Base-by-base conservation (phyloP, 176 grass and related monocot species). In the Carex littledalei region DNA sequence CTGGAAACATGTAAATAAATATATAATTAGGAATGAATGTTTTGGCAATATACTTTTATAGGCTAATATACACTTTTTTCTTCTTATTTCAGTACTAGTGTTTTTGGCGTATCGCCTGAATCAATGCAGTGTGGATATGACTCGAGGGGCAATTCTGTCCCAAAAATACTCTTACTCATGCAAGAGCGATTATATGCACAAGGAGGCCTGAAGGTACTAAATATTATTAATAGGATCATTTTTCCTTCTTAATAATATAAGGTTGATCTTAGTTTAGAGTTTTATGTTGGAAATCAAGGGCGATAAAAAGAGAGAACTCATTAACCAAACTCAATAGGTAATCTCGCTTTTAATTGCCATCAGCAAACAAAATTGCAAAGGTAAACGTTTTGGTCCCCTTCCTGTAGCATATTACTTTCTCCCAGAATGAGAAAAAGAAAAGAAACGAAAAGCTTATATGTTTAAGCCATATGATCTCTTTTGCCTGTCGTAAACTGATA, bases 151-250 rank as follows among this genome's bases (percentile, higher is more conserved):
- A 97, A 97, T 87, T 93, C 89, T 6, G 84, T 97, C n/a, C 94
- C 94, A 31, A 97, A 92, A 82, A 93, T 97, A 84, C 89, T 97
- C n/a, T 87, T 97, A 55, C 94, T 93, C 63, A 91, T 97, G 89
- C 91, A 91, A 4, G 84, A 93, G 39, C 58, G 84, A 67, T 73
- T 97, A 69, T 91, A 97, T 75, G 43, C 89, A 50, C 94, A 97
- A 62, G 94, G 86, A 75, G 94, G 94, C 0, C 86, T 97, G 35
- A 91, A 93, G 94, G 94, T 93, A 86, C 17, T 81, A 70, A 64
- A 78, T 67, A 24, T 74, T 21, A 8, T 39, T 31, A 34, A 56
- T 56, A 1, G 0, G 17, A 57, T 57, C 22, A 78, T 32, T 32
- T 78, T 78, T 13, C 11, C 11, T 29, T 76, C 12, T 26, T 67